A percentile compares a stretch with the other conserved stretches of the same genome.
Evolutionary conservation across 805 yeast species (phyloP).

Genomic region (Metschnikowia matae): DNA sequence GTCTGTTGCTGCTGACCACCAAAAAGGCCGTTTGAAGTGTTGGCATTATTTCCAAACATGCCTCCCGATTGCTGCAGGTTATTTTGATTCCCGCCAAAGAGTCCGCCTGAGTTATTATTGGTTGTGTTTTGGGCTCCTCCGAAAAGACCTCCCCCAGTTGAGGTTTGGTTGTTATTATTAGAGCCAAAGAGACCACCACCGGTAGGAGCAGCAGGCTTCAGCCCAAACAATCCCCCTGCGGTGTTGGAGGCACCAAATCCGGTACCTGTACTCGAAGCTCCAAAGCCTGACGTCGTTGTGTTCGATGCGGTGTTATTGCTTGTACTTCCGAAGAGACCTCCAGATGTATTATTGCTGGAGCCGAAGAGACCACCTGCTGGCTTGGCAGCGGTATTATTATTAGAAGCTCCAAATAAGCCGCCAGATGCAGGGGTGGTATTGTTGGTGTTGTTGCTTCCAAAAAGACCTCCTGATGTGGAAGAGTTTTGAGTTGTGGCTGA

Average conservation of each 20-base stretch:
- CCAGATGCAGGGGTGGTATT: slow-evolving; percentile 27
- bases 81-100: slow-evolving; percentile 28
- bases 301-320: slow-evolving; percentile 10
- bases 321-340: slow-evolving; percentile 37
- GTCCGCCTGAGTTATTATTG: slow-evolving; percentile 17
- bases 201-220: slow-evolving; percentile 6
- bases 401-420: slow-evolving; percentile 23
- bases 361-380: slow-evolving; percentile 3
- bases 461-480: slow-evolving; percentile 18
- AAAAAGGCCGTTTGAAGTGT: slow-evolving; percentile 12
- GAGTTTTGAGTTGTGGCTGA: slow-evolving; percentile 1
- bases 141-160: slow-evolving; percentile 28
- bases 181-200: slow-evolving; percentile 13
- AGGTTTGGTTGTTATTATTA: slow-evolving; percentile 4
- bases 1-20: slow-evolving; percentile 9
- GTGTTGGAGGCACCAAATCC: background rate
- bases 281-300: background rate
- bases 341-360: slow-evolving; percentile 11
- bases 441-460: slow-evolving; percentile 19
- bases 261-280: background rate
- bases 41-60: slow-evolving; percentile 12
- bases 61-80: slow-evolving; percentile 5
- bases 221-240: slow-evolving; percentile 9
- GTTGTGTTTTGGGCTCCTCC: slow-evolving; percentile 19
- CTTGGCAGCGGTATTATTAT: background rate